Percentiles rank a stretch among this genome's conserved stretches.
Evolutionary conservation across 495 filamentous ascomycete genomes (phyloP).

Genomic region (Aspergillus heteromorphus): DNA sequence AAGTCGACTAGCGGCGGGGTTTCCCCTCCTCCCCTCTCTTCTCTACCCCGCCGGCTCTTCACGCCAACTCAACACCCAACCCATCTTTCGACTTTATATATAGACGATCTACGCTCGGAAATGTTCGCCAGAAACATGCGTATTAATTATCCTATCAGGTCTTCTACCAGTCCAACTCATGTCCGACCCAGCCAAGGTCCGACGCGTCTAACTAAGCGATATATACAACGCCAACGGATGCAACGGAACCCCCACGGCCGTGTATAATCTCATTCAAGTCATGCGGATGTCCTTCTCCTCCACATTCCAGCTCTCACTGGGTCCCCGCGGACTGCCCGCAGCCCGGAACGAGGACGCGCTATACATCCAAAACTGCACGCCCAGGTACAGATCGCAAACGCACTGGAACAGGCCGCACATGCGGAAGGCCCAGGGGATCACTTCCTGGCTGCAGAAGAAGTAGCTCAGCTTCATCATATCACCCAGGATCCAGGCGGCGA

Average conservation of each 20-base stretch:
- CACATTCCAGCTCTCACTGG: slow-evolving; percentile 22
- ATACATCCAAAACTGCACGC: slow-evolving; percentile 81
- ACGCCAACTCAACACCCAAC: too few relatives aligned
- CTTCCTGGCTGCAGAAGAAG: slow-evolving; percentile 69
- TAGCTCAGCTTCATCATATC: slow-evolving; percentile 95
- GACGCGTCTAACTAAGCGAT: background rate
- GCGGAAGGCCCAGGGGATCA: slow-evolving; percentile 84
- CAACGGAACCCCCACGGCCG: background rate
- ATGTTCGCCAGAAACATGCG: background rate
- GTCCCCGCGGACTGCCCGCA: slow-evolving; percentile 21
- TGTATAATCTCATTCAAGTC: slow-evolving; percentile 22
- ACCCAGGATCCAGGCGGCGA: slow-evolving; percentile 83
- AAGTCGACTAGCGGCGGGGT: background rate
- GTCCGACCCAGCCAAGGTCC: background rate
- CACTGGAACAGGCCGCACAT: slow-evolving; percentile 90
- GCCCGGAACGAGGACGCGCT: slow-evolving; percentile 45
- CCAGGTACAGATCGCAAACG: slow-evolving; percentile 74
- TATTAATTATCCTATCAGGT: background rate
- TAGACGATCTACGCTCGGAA: too few relatives aligned
- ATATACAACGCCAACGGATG: background rate
- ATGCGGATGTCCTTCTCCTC: slow-evolving; percentile 44
- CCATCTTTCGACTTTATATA: too few relatives aligned
- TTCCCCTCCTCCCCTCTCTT: background rate
- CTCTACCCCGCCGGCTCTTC: background rate
- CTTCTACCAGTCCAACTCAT: background rate